phyloP scores from a whole-genome alignment of 768 basidiomycete genomes.

The Termitomyces heimii region DNA sequence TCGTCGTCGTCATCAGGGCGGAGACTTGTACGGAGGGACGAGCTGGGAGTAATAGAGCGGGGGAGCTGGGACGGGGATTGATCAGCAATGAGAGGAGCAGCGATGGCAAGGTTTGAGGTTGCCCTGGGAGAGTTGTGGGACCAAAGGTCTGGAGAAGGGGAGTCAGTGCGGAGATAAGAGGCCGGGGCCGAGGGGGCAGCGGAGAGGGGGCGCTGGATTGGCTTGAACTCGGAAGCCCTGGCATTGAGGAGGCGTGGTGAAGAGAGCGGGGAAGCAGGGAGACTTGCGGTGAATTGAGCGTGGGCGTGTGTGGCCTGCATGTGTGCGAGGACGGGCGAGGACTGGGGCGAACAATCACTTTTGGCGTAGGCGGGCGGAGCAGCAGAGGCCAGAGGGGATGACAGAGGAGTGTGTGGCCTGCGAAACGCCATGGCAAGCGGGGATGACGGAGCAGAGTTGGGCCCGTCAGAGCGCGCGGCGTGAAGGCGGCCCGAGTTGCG shows the following conservation, averaged over 20 bases:
- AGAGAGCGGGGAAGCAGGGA: constrained; percentile 78
- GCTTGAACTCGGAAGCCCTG: constrained; percentile 86
- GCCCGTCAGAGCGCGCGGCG: constrained; percentile 67
- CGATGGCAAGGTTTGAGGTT: constrained; percentile 85
- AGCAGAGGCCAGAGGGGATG: constrained; percentile 65
- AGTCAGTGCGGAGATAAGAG: constrained; percentile 59
- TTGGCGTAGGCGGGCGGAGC: constrained; percentile 39
- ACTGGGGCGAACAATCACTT: constrained; percentile 55
- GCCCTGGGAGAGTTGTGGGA: constrained; percentile 66
- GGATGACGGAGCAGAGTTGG: constrained; percentile 67
- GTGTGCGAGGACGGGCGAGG: constrained; percentile 61
- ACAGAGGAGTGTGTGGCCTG: constrained; percentile 73
- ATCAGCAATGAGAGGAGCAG: constrained; percentile 82
- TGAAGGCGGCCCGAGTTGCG: constrained; percentile 62
- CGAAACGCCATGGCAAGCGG: constrained; percentile 72
- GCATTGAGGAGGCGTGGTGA: constrained; percentile 85
- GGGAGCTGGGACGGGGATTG: constrained; percentile 34
- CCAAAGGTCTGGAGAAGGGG: constrained; percentile 90
- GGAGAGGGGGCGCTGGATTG: constrained; percentile 74
- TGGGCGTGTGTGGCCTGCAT: constrained; percentile 48
- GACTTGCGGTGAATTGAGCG: constrained; percentile 70
- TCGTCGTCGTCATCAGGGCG: constrained; percentile 58
- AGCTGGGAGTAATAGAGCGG: constrained; percentile 64
- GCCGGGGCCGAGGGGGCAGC: constrained; percentile 62
- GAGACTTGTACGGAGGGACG: constrained; percentile 58